Conservation (phyloP, 2,329 filamentous ascomycete genomes). For the Ophiostoma ulmi region DNA sequence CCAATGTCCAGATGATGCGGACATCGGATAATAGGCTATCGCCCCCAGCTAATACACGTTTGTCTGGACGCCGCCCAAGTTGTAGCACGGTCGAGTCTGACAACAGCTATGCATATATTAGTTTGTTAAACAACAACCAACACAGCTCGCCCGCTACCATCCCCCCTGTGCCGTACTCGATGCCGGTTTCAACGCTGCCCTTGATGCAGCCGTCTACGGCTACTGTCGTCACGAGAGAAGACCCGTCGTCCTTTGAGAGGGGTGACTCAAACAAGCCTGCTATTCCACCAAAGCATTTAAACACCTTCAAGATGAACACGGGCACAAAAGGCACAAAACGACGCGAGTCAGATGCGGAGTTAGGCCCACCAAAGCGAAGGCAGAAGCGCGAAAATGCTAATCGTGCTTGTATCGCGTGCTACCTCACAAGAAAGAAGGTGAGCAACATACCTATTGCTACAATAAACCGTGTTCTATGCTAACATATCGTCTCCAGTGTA, state of each 20-base stretch:
- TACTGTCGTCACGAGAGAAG: neutral
- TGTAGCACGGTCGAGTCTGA: neutral
- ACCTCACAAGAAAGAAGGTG: neutral
- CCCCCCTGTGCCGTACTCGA: neutral
- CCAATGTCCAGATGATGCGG: neutral
- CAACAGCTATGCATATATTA: neutral
- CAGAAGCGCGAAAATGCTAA: neutral
- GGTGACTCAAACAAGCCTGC: neutral
- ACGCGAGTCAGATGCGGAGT: neutral
- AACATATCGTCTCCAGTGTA: neutral
- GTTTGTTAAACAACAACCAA: neutral
- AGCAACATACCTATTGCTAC: neutral
- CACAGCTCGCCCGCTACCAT: neutral
- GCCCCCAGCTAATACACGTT: neutral
- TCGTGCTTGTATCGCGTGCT: constrained; percentile 13
- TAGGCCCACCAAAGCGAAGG: neutral
- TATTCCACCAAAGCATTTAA: neutral
- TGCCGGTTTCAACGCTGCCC: neutral
- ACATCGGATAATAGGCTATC: neutral
- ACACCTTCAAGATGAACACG: neutral
- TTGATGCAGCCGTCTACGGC: neutral
- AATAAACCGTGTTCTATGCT: neutral
- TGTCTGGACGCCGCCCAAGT: neutral
- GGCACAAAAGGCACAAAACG: neutral
- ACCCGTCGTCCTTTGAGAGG: neutral